Evolutionary conservation across 2,329 filamentous ascomycete species (phyloP), one percentile per base, ranked within the genome.

Genomic region (Paecilomyces dactylethromorphus): DNA sequence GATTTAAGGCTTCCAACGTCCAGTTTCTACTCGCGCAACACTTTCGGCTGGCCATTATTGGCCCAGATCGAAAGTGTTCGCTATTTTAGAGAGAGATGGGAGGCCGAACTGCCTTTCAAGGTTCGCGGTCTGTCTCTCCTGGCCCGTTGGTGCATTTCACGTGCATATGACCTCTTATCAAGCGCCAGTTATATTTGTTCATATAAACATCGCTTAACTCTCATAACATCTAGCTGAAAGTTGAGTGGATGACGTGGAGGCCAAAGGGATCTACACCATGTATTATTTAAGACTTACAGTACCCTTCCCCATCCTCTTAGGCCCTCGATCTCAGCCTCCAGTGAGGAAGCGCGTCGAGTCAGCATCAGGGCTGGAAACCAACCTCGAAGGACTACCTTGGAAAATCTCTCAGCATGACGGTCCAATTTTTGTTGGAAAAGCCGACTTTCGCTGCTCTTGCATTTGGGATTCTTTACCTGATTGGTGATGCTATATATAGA

Each of bases 401-500:
- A 15, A 6, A 39, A 39, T 39, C n/a, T 3, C 15, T 15, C 35
- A 39, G 35, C 35, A 39, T 39, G 35, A 15, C n/a, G 8, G 15
- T 39, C 15, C 13, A 39, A n/a, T 13, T 39, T n/a, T 13, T n/a
- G 11, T n/a, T 39, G 15, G 35, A 15, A 18, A 39, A 39, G 6
- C 35, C n/a, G 35, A 7, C 35, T 39, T 39, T n/a, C 35, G 35
- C 15, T 15, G 35, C 35, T n/a, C 15, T 39, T 39, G 35, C 18
- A 18, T 2, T 18, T 52, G 49, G 49, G 21, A 13, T 18, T 26
- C 24, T 52, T 21, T 60, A 60, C 51, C 18, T 59, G 24, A 22
- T 60, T 15, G 33, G 21, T 11, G 50, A 33, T 21, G 63, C 63
- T 29, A 59, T 69, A 33, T 71, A 75, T 52, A 64, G 70, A 31